Percentiles rank a stretch among this genome's conserved stretches.
Conservation (phyloP, 225 moss, liverwort and hornwort genomes). For the Antitrichia curtipendula region DNA sequence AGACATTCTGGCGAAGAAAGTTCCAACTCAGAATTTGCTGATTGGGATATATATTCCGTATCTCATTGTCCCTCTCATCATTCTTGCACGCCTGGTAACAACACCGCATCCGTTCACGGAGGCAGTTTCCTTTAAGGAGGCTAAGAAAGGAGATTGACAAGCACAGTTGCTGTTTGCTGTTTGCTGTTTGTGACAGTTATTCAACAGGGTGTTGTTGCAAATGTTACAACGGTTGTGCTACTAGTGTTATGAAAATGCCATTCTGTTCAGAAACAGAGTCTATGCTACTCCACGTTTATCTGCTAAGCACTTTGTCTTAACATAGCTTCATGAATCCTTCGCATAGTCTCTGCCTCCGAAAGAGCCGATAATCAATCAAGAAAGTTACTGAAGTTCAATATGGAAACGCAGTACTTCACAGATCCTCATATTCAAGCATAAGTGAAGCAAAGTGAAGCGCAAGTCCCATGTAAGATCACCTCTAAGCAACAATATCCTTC, state of each 20-base stretch:
- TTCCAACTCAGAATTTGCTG: slow-evolving; percentile 37
- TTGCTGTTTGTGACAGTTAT: neutral
- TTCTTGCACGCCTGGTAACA: slow-evolving; percentile 45
- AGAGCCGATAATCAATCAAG: too few relatives aligned
- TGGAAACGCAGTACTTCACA: neutral
- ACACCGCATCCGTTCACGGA: slow-evolving; percentile 48
- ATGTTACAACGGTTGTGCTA: neutral
- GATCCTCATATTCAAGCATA: neutral
- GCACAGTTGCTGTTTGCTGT: neutral
- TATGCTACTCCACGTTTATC: neutral
- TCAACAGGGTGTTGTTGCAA: neutral
- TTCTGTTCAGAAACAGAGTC: neutral
- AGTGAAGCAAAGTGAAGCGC: neutral
- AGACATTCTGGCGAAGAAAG: slow-evolving; percentile 40
- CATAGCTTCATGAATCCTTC: neutral
- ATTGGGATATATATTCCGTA: slow-evolving; percentile 57
- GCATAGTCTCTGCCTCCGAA: too few relatives aligned
- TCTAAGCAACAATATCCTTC: neutral
- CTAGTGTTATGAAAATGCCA: neutral
- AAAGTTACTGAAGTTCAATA: neutral
- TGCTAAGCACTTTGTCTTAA: neutral
- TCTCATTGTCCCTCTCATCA: slow-evolving; percentile 46
- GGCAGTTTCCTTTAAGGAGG: neutral
- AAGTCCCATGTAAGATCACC: neutral
- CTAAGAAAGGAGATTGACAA: slow-evolving; percentile 22